Evolutionary conservation across 257 asterid genomes (phyloP).

Genomic region (Solanum lignicaule): DNA sequence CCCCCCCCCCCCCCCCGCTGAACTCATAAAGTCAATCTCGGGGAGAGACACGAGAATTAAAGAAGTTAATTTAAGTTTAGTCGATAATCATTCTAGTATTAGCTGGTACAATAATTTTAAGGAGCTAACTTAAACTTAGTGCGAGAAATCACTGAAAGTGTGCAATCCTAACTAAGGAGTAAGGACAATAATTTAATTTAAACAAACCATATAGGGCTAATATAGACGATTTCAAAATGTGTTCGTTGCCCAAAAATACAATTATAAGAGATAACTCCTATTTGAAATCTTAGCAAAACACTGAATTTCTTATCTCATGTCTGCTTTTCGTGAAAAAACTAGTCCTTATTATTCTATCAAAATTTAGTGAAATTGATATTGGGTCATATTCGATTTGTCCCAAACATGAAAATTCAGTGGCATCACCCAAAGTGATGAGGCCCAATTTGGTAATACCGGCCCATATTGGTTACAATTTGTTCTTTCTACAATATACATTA

Average conservation of each 20-base stretch:
- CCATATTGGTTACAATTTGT: background rate
- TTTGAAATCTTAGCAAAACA: background rate
- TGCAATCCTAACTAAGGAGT: background rate
- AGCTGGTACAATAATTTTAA: no score
- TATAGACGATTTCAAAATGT: background rate
- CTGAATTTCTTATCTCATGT: background rate
- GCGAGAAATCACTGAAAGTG: background rate
- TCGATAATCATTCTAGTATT: no score
- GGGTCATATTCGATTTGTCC: background rate
- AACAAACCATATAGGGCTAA: background rate
- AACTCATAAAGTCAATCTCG: no score
- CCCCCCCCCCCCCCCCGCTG: no score
- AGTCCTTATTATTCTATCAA: background rate
- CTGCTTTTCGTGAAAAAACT: no score
- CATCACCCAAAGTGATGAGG: background rate
- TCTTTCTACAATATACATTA: background rate
- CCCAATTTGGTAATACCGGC: background rate
- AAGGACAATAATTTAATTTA: background rate
- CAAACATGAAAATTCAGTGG: background rate
- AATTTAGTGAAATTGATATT: background rate
- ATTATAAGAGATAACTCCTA: background rate
- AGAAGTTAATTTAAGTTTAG: no score
- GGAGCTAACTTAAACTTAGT: no score
- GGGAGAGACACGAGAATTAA: no score
- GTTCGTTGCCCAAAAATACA: background rate